Evolutionary conservation across 768 basidiomycete genomes (phyloP).

Genomic region (Rhizopogon vinicolor): DNA sequence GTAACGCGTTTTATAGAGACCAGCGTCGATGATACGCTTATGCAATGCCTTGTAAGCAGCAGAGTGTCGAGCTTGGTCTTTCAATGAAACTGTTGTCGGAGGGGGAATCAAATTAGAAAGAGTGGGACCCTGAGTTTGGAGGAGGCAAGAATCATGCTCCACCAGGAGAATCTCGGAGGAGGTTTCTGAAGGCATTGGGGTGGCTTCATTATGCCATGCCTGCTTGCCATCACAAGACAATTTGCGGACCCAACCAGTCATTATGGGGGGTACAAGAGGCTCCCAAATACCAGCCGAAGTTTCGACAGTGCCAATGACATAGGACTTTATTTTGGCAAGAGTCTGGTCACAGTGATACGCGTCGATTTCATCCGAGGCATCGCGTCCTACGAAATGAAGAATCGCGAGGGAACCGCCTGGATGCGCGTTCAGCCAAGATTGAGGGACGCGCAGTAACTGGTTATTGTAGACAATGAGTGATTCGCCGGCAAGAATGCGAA

Average conservation of each 20-base stretch:
- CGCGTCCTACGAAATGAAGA: slow-evolving; percentile 92
- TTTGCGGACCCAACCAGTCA: slow-evolving; percentile 76
- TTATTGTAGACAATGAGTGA: slow-evolving; percentile 69
- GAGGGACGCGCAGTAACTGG: slow-evolving; percentile 60
- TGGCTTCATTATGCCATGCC: slow-evolving; percentile 64
- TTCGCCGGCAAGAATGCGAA: slow-evolving; percentile 72
- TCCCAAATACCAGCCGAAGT: slow-evolving; percentile 51
- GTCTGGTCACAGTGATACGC: slow-evolving; percentile 71
- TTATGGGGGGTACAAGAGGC: slow-evolving; percentile 83
- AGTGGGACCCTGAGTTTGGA: slow-evolving; percentile 34
- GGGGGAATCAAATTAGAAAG: slow-evolving; percentile 44
- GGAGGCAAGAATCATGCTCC: slow-evolving; percentile 24
- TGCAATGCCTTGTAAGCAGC: slow-evolving; percentile 80
- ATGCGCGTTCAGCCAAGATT: slow-evolving; percentile 77
- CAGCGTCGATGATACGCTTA: slow-evolving; percentile 65
- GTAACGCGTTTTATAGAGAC: slow-evolving; percentile 82
- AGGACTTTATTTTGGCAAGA: slow-evolving; percentile 32
- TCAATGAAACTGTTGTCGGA: slow-evolving; percentile 48
- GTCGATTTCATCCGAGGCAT: slow-evolving; percentile 91
- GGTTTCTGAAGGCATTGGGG: slow-evolving; percentile 31
- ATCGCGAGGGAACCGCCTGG: slow-evolving; percentile 89
- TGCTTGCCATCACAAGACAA: slow-evolving; percentile 36
- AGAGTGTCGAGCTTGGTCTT: slow-evolving; percentile 63
- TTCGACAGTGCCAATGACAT: slow-evolving; percentile 67
- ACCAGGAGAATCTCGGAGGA: slow-evolving; percentile 64